Base-by-base conservation (phyloP, 2,329 filamentous ascomycete genomes). In the Metarhizium guizhouense region DNA sequence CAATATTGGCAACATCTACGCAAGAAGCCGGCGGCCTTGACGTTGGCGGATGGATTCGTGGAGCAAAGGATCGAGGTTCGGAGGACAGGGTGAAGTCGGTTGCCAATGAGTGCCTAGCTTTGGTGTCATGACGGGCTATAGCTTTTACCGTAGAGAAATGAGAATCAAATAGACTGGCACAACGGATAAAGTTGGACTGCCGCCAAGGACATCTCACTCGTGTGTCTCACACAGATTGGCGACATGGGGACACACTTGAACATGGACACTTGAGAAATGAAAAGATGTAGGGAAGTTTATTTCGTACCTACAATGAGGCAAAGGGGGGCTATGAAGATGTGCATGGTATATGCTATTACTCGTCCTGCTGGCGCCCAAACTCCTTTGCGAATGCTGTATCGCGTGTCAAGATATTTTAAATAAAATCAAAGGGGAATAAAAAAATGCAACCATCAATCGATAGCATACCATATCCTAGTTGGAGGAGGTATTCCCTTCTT, bases 1-100 rank as follows among this genome's bases (percentile, higher is more conserved):
- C 92, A 1, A 68, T 57, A 69, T 90, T 68, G 29, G 88, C 14
- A 77, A 84, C n/a, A 73, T 73, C 71, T 1, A 70, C 68, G 52
- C 71, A 71, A 2, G 72, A 72, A 58, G 74, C 71, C 38, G 73
- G 66, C 63, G 73, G 71, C 32, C 62, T 79, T 5, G 72, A 70
- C 1, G 72, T 75, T 7, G 66, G 69, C 5, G 61, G 62, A 13
- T 74, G 73, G 68, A 68, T 81, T 11, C 66, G 68, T 14, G 66
- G 67, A 4, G 77, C 75, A 13, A 70, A 73, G n/a, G 72, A 69
- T 50, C 74, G 71, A 61, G 67, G 72, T 13, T 63, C 66, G 0
- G 81, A 83, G 57, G 69, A 71, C 11, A 70, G 78, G 30, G 73
- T 83, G 29, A 74, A 74, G 65, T 66, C 67, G n/a, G 64, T 78